phyloP scores from a whole-genome alignment of 352 stramenopile genomes.

The Phytopythium sindhum region DNA sequence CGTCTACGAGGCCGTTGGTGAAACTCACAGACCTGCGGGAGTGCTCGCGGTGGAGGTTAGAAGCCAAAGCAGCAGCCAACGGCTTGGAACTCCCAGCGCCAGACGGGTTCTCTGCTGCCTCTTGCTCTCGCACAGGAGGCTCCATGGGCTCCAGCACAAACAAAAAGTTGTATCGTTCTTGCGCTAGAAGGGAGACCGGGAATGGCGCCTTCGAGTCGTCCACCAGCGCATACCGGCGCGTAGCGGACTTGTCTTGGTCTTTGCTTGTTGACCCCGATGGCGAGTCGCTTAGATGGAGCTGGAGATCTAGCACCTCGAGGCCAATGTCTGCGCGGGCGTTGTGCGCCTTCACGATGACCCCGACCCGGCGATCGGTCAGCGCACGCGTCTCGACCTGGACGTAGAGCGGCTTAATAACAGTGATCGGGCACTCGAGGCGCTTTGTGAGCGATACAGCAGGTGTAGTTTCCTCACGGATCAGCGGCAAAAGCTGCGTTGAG shows the following conservation, averaged over 20 bases:
- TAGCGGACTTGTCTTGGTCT: background rate
- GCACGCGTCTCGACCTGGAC: slow-evolving; percentile 55
- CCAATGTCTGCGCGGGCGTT: slow-evolving; percentile 43
- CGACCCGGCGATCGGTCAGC: slow-evolving; percentile 32
- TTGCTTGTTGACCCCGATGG: slow-evolving; percentile 1
- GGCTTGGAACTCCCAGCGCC: background rate
- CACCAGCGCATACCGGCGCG: slow-evolving; percentile 29
- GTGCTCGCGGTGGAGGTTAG: background rate
- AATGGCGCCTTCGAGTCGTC: slow-evolving; percentile 43
- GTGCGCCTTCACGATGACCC: slow-evolving; percentile 40
- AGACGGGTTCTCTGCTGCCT: background rate
- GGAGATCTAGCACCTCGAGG: slow-evolving; percentile 52
- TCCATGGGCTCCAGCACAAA: slow-evolving; percentile 39
- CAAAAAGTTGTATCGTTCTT: slow-evolving; percentile 68
- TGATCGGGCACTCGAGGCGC: slow-evolving; percentile 42
- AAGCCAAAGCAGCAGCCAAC: background rate
- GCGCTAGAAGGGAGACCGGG: slow-evolving; percentile 44
- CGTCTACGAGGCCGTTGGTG: background rate
- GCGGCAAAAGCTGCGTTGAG: slow-evolving; percentile 31
- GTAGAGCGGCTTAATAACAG: slow-evolving; percentile 51
- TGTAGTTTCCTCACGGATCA: slow-evolving; percentile 45
- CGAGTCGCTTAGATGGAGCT: slow-evolving; percentile 61
- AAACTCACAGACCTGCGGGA: background rate
- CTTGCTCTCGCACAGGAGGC: slow-evolving; percentile 8
- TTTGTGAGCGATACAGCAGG: slow-evolving; percentile 38